These are phyloP conservation scores for Lecanicillium sp. DNA, from an alignment of 2,329 filamentous ascomycete genomes.

Conservation along the genomic window DNA sequence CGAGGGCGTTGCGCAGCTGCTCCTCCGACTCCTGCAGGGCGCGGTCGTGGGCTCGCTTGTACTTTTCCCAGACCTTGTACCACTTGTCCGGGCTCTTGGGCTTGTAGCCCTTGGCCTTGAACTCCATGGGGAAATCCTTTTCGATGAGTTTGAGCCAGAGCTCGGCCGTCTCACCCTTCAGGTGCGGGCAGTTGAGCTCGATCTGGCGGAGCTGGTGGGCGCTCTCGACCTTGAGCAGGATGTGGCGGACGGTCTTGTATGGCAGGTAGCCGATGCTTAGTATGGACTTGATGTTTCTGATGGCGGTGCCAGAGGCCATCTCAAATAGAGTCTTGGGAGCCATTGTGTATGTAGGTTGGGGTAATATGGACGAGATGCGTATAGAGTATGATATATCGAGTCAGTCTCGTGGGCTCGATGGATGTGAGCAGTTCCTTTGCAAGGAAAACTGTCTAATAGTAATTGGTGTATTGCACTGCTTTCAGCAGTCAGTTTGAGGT, in stretches of 20 bases:
- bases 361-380: neutral
- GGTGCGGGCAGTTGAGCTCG: conserved; percentile 70
- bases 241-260: conserved; percentile 54
- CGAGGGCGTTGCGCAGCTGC: conserved; percentile 50
- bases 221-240: conserved; percentile 66
- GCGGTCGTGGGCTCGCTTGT: conserved; percentile 53
- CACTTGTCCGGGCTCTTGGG: conserved; percentile 65
- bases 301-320: conserved; percentile 43
- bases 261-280: conserved; percentile 66
- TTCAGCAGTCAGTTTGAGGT: no score
- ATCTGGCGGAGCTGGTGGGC: conserved; percentile 69
- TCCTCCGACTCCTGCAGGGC: conserved; percentile 55
- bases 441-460: no score
- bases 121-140: conserved; percentile 64
- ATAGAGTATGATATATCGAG: no score
- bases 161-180: conserved; percentile 62
- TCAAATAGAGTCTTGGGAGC: conserved; percentile 45
- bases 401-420: no score
- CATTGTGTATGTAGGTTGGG: conserved; percentile 23
- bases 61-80: conserved; percentile 70
- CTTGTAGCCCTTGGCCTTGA: conserved; percentile 53
- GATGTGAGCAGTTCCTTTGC: no score
- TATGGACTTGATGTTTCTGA: conserved; percentile 52
- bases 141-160: conserved; percentile 77
- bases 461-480: no score